A percentile compares a stretch with the other conserved stretches of the same genome.
phyloP scores from a whole-genome alignment of 352 stramenopile genomes.

The Pythium brachiatum region DNA sequence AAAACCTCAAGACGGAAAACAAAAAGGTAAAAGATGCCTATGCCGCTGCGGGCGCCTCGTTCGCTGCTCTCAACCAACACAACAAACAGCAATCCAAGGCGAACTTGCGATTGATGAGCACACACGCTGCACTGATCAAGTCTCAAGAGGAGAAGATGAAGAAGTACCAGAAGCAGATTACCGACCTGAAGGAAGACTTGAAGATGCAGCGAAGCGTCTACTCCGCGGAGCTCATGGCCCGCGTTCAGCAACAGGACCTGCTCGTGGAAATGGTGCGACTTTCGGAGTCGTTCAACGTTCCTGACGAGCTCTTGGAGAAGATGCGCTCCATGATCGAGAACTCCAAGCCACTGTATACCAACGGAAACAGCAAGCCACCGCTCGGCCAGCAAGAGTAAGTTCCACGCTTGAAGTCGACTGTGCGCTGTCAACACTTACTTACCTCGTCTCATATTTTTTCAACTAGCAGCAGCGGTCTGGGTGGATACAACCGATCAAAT shows the following conservation, averaged over 20 bases:
- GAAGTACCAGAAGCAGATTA: slow-evolving; percentile 85
- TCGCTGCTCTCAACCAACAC: slow-evolving; percentile 91
- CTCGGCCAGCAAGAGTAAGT: slow-evolving; percentile 26
- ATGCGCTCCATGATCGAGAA: slow-evolving; percentile 54
- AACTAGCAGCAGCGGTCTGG: slow-evolving; percentile 13
- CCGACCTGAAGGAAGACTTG: slow-evolving; percentile 78
- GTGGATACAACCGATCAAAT: slow-evolving; percentile 37
- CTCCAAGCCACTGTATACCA: slow-evolving; percentile 31
- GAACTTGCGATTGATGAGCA: slow-evolving; percentile 89
- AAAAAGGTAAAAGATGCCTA: slow-evolving; percentile 93
- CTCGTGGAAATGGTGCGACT: slow-evolving; percentile 48
- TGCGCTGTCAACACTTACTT: no score
- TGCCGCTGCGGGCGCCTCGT: slow-evolving; percentile 89
- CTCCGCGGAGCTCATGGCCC: slow-evolving; percentile 69
- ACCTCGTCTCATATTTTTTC: neutral
- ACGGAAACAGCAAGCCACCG: slow-evolving; percentile 15
- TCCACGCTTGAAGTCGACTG: neutral
- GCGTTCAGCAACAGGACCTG: slow-evolving; percentile 55
- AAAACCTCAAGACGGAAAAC: slow-evolving; percentile 84
- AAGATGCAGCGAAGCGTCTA: slow-evolving; percentile 80
- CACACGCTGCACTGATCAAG: slow-evolving; percentile 81
- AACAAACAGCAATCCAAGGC: slow-evolving; percentile 93
- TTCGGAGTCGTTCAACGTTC: slow-evolving; percentile 52
- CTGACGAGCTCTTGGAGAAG: slow-evolving; percentile 43
- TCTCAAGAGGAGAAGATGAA: slow-evolving; percentile 90